These are phyloP conservation scores for Tremella mesenterica DNA, from an alignment of 768 basidiomycete genomes.

Conservation along the genomic window DNA sequence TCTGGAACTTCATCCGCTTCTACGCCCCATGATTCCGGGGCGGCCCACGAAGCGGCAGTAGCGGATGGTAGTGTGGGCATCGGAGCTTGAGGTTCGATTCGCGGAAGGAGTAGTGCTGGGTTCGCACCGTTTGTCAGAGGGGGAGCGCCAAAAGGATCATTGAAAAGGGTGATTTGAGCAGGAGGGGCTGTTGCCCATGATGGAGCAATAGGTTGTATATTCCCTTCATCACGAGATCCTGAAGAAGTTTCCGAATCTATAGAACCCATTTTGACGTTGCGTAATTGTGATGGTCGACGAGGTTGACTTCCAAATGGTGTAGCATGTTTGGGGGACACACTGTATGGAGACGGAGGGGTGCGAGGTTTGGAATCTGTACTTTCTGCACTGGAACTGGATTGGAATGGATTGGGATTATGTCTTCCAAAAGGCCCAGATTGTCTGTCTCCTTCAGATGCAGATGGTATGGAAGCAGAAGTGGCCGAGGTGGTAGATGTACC, in stretches of 20 bases:
- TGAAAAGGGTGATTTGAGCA: conserved; percentile 28
- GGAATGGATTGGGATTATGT: too few species aligned
- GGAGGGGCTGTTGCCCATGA: conserved; percentile 14
- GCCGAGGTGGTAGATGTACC: too few species aligned
- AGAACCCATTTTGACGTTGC: conserved; percentile 40
- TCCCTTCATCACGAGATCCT: conserved; percentile 7
- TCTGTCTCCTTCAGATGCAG: too few species aligned
- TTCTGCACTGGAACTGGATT: too few species aligned
- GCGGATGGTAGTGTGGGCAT: conserved; percentile 3
- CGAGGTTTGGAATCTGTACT: conserved; percentile 19
- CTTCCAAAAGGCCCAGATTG: too few species aligned
- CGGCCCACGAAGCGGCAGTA: conserved; percentile 48
- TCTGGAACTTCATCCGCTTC: conserved; percentile 44
- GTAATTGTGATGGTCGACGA: conserved; percentile 41
- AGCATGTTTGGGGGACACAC: conserved; percentile 21
- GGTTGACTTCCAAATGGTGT: conserved; percentile 26
- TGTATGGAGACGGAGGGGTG: conserved; percentile 32
- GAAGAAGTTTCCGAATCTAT: conserved; percentile 17
- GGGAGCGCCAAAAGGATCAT: conserved; percentile 35
- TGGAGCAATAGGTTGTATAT: conserved; percentile 22
- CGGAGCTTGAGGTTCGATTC: too few species aligned
- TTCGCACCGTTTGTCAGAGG: not conserved
- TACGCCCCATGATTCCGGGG: conserved; percentile 50
- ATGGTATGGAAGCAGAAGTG: too few species aligned
- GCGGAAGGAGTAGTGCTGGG: not conserved